Evolutionary conservation across 164 flowering plant genomes (phyloP).

Genomic region (Amborella trichopoda): DNA sequence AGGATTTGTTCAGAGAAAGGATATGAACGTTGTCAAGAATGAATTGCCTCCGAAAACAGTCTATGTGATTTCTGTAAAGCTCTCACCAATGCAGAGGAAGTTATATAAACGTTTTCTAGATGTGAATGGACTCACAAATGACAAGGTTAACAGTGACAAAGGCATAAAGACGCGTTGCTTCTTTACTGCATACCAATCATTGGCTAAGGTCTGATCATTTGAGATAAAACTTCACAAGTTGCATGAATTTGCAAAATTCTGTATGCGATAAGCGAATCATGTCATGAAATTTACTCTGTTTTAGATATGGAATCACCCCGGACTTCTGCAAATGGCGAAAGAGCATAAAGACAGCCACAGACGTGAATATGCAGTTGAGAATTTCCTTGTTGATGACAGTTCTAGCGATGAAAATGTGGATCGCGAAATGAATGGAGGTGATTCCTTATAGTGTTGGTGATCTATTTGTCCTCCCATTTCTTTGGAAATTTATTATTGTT

Average conservation of each 20-base stretch:
- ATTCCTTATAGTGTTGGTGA: too few relatives aligned
- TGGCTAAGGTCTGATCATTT: slow-evolving; percentile 72
- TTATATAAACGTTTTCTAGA: slow-evolving; percentile 79
- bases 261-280: not conserved
- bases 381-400: slow-evolving; percentile 62
- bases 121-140: slow-evolving; percentile 73
- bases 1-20: slow-evolving; percentile 98
- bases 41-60: slow-evolving; percentile 98
- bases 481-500: too few relatives aligned
- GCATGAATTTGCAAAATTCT: not conserved
- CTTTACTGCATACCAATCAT: slow-evolving; percentile 91
- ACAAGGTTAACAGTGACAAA: slow-evolving; percentile 43
- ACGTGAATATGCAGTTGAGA: slow-evolving; percentile 64
- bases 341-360: slow-evolving; percentile 39
- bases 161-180: slow-evolving; percentile 41
- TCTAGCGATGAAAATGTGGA: slow-evolving; percentile 87
- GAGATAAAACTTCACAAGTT: too few relatives aligned
- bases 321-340: slow-evolving; percentile 74
- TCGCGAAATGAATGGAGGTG: slow-evolving; percentile 57
- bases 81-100: slow-evolving; percentile 76
- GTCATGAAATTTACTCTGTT: not conserved
- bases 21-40: slow-evolving; percentile 84
- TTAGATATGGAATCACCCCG: slow-evolving; percentile 99
- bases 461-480: too few relatives aligned
- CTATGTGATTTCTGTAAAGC: slow-evolving; percentile 85